These are phyloP conservation scores for Stachybotrys elegans DNA, from an alignment of 2,329 filamentous ascomycete species.

Conservation along the genomic window DNA sequence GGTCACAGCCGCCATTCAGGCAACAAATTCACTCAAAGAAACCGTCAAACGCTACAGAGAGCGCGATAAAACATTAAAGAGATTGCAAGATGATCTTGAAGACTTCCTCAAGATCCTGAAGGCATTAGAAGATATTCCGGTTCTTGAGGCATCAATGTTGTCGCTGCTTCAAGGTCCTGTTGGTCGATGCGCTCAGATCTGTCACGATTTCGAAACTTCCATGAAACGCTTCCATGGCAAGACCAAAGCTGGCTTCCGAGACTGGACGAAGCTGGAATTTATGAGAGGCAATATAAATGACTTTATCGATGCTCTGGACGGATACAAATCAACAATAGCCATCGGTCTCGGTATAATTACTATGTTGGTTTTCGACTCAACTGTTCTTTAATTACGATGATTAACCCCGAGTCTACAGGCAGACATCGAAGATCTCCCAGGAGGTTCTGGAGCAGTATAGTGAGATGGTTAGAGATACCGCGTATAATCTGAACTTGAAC, in stretches of 20 bases:
- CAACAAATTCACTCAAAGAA: constrained; percentile 25
- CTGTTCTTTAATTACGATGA: constrained; percentile 2
- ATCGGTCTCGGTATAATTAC: constrained; percentile 29
- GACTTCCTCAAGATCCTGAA: constrained; percentile 27
- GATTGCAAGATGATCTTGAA: constrained; percentile 26
- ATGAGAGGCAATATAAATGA: constrained; percentile 32
- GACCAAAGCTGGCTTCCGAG: constrained; percentile 26
- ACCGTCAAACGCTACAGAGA: constrained; percentile 27
- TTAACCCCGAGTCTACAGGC: constrained; percentile 16
- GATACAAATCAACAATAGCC: constrained; percentile 33
- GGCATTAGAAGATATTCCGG: constrained; percentile 17
- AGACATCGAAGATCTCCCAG: constrained; percentile 23
- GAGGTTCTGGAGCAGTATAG: constrained; percentile 28
- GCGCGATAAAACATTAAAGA: constrained; percentile 26
- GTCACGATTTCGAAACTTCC: constrained; percentile 27
- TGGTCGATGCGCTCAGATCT: constrained; percentile 28
- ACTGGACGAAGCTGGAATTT: constrained; percentile 36
- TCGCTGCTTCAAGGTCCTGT: constrained; percentile 29
- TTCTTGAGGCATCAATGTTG: constrained; percentile 19
- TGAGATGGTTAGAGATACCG: constrained; percentile 31
- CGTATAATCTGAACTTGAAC: constrained; percentile 26
- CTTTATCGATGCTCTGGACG: constrained; percentile 30
- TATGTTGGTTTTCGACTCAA: constrained; percentile 21
- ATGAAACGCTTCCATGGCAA: constrained; percentile 28
- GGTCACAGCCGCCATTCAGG: constrained; percentile 26